These are phyloP conservation scores for Kwoniella shivajii DNA, from an alignment of 1,284 basidiomycete genomes.

Conservation along the genomic window DNA sequence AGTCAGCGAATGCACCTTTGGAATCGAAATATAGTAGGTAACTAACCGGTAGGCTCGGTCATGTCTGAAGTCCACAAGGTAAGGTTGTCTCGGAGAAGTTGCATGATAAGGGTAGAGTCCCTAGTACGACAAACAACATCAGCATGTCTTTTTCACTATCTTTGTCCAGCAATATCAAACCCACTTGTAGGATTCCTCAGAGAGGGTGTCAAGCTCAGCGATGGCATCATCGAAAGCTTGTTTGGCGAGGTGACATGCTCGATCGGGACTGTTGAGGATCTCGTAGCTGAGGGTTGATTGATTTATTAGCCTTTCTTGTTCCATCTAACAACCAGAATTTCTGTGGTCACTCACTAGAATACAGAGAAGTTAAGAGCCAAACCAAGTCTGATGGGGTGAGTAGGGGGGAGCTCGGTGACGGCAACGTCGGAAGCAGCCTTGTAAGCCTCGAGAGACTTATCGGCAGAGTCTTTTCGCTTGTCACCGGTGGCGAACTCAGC, in stretches of 20 bases:
- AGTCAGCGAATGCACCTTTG: neutral
- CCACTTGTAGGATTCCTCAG: slow-evolving; percentile 97
- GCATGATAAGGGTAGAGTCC: slow-evolving; percentile 98
- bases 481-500: slow-evolving; percentile 99
- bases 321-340: neutral
- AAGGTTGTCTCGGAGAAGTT: slow-evolving; percentile 96
- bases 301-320: neutral
- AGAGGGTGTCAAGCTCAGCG: slow-evolving; percentile 98
- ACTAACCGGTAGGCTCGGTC: slow-evolving; percentile 56
- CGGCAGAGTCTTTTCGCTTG: slow-evolving; percentile 96
- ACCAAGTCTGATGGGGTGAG: slow-evolving; percentile 98
- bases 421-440: slow-evolving; percentile 99
- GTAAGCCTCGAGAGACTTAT: slow-evolving; percentile 99
- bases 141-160: neutral
- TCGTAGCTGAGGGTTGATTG: slow-evolving; percentile 82
- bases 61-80: slow-evolving; percentile 98
- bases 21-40: neutral
- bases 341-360: slow-evolving; percentile 82
- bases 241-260: slow-evolving; percentile 99
- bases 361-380: slow-evolving; percentile 99
- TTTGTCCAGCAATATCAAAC: slow-evolving; percentile 6
- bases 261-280: slow-evolving; percentile 96
- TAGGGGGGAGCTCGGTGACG: slow-evolving; percentile 95
- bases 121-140: slow-evolving; percentile 19
- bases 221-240: slow-evolving; percentile 99